phyloP scores from a whole-genome alignment of 495 filamentous ascomycete genomes.

The Hypomontagnella submonticulosa region DNA sequence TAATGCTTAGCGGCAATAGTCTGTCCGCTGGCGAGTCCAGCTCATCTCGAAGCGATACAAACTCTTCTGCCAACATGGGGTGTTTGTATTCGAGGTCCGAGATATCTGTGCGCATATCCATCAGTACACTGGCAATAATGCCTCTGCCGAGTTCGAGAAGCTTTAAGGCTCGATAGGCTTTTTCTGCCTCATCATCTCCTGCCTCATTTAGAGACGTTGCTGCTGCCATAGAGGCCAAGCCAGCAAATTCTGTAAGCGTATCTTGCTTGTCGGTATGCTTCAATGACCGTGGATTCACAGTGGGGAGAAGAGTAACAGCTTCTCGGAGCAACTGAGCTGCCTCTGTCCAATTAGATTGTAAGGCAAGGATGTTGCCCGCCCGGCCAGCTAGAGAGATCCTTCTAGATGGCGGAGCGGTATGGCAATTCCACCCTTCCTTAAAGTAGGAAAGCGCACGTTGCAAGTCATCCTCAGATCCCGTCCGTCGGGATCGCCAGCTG shows the following conservation, averaged over 20 bases:
- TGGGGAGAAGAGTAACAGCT: conserved; percentile 34
- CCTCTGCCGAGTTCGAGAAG: conserved; percentile 46
- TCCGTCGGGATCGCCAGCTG: too few species aligned
- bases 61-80: conserved; percentile 4
- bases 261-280: conserved; percentile 43
- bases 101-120: conserved; percentile 42
- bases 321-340: conserved; percentile 16
- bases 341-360: conserved; percentile 18
- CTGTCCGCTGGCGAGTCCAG: neutral
- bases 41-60: conserved; percentile 8
- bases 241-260: conserved; percentile 30
- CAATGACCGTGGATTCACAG: conserved; percentile 27
- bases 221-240: conserved; percentile 39
- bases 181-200: conserved; percentile 12
- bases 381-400: conserved; percentile 20
- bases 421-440: conserved; percentile 28
- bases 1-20: too few species aligned
- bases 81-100: conserved; percentile 19
- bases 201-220: conserved; percentile 34
- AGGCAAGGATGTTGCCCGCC: conserved; percentile 7
- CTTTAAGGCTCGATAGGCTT: conserved; percentile 34
- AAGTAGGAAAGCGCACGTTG: conserved; percentile 9
- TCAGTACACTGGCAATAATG: conserved; percentile 38
- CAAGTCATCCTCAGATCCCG: conserved; percentile 19
- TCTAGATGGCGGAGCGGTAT: conserved; percentile 5